Evolutionary conservation across 1,284 basidiomycete species (phyloP).

Genomic region (Cutaneotrichosporon dermatis): DNA sequence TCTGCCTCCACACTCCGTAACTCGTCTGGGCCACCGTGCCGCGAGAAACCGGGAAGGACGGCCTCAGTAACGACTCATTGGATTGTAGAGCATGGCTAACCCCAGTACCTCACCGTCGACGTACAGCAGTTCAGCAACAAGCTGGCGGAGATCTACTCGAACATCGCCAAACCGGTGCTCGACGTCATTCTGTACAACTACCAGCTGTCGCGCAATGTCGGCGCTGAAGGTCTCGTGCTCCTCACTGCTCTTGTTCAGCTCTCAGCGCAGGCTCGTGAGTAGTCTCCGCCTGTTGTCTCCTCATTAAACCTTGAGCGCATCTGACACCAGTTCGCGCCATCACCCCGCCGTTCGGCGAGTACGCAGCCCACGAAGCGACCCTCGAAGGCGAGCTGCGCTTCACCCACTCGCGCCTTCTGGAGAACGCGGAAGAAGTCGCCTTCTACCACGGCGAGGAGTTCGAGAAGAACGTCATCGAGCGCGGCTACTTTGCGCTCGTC

Average conservation of each 20-base stretch:
- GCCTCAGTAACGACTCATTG: not conserved
- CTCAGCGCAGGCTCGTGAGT: slow-evolving; percentile 53
- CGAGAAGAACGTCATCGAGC: slow-evolving; percentile 88
- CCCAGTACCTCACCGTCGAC: slow-evolving; percentile 73
- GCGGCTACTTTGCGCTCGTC: slow-evolving; percentile 81
- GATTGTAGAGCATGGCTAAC: not conserved
- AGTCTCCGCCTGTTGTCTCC: slow-evolving; percentile 1
- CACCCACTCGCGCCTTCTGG: slow-evolving; percentile 86
- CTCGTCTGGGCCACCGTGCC: too few relatives aligned
- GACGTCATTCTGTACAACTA: slow-evolving; percentile 92
- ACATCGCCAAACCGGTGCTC: slow-evolving; percentile 85
- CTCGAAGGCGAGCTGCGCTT: slow-evolving; percentile 86
- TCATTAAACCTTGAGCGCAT: too few relatives aligned
- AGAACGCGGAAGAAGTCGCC: slow-evolving; percentile 91
- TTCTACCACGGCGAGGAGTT: slow-evolving; percentile 86
- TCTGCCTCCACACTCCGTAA: not conserved
- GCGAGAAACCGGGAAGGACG: too few relatives aligned
- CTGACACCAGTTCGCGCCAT: slow-evolving; percentile 64
- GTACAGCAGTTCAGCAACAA: slow-evolving; percentile 88
- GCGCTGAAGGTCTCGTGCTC: slow-evolving; percentile 83
- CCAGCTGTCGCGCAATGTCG: slow-evolving; percentile 87
- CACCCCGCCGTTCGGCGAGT: slow-evolving; percentile 91
- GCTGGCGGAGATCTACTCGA: slow-evolving; percentile 89
- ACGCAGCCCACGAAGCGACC: slow-evolving; percentile 70
- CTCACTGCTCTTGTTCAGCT: slow-evolving; percentile 80